phyloP scores from a whole-genome alignment of 257 asterid species.

The Fraxinus anomala region DNA sequence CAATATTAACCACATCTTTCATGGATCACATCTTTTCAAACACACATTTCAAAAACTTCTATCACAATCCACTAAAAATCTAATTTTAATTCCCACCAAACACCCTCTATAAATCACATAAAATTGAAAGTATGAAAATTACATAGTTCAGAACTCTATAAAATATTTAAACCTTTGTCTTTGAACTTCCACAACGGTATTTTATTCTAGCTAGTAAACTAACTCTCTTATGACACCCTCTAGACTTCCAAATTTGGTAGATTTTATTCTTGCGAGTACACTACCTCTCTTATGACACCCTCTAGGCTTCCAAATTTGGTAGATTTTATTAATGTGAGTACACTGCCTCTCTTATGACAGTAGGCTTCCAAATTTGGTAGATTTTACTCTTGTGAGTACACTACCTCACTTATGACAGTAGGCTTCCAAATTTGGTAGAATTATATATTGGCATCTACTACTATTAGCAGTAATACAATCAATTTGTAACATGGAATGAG shows the following conservation, averaged over 20 bases:
- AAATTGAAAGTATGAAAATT: background rate
- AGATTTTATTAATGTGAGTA: background rate
- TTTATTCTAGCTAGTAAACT: background rate
- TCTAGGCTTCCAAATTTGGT: background rate
- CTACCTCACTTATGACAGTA: background rate
- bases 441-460: background rate
- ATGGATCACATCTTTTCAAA: too few relatives aligned
- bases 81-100: too few relatives aligned
- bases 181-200: background rate
- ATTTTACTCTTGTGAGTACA: background rate
- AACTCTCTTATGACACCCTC: background rate
- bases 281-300: background rate
- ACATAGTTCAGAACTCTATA: background rate
- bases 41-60: too few relatives aligned
- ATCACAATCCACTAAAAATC: too few relatives aligned
- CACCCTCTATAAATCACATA: background rate
- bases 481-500: slow-evolving; percentile 2
- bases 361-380: background rate
- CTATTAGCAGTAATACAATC: background rate
- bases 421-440: background rate
- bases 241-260: background rate
- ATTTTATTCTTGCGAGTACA: background rate
- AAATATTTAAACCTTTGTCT: background rate
- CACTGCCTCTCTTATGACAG: background rate
- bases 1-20: too few relatives aligned